These are phyloP conservation scores for Nigrospora sphaerica DNA, from an alignment of 2,329 filamentous ascomycete species.

Conservation along the genomic window DNA sequence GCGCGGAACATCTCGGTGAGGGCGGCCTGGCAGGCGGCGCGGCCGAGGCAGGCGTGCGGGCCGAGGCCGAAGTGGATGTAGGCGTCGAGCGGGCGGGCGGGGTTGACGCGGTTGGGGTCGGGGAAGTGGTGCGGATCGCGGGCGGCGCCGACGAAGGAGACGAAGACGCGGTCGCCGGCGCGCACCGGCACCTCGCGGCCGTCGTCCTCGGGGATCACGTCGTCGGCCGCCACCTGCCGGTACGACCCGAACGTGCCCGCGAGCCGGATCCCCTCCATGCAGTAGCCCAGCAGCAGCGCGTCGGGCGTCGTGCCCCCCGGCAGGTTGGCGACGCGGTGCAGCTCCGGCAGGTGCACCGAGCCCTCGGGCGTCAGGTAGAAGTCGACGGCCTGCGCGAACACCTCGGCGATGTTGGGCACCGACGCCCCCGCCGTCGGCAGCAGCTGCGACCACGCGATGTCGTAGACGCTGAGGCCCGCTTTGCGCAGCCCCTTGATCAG, in stretches of 20 bases:
- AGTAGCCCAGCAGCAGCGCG: constrained; percentile 59
- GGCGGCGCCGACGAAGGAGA: constrained; percentile 51
- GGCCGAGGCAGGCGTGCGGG: constrained; percentile 55
- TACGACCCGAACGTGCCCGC: constrained; percentile 56
- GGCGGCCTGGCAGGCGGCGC: constrained; percentile 51
- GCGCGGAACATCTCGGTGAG: constrained; percentile 63
- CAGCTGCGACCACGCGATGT: constrained; percentile 66
- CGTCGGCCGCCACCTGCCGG: constrained; percentile 42
- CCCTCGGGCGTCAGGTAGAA: constrained; percentile 59
- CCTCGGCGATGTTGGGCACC: constrained; percentile 64
- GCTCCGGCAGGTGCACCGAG: constrained; percentile 47
- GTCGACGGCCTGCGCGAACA: constrained; percentile 68
- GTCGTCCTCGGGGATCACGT: constrained; percentile 44
- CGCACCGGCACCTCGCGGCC: constrained; percentile 42
- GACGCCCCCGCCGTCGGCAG: constrained; percentile 60
- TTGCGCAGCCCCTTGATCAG: constrained; percentile 60
- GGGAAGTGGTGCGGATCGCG: constrained; percentile 54
- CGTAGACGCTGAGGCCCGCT: constrained; percentile 51
- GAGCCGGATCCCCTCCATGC: constrained; percentile 64
- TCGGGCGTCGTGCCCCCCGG: constrained; percentile 52
- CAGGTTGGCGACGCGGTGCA: constrained; percentile 52
- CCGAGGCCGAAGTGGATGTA: constrained; percentile 62
- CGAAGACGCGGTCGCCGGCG: constrained; percentile 53
- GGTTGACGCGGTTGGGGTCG: constrained; percentile 51
- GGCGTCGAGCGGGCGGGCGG: constrained; percentile 52